Evolutionary conservation across 768 basidiomycete species (phyloP).

Genomic region (Leccinellum luteum): DNA sequence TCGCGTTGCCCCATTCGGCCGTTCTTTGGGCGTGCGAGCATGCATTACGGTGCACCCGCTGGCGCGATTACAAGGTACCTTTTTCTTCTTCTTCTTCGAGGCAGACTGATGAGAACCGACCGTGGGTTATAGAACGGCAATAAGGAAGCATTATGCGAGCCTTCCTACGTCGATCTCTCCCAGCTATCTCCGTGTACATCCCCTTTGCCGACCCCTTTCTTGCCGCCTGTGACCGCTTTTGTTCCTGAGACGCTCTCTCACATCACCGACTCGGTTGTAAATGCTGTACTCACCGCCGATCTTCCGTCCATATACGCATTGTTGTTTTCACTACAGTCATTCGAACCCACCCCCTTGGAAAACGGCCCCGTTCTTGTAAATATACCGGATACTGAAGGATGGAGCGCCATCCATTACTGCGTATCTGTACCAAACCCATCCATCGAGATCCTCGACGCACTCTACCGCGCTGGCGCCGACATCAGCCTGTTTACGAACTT

Average conservation of each 20-base stretch:
- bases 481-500: conserved; percentile 62
- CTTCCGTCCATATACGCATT: conserved; percentile 50
- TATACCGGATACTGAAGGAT: conserved; percentile 61
- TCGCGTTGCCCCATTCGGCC: conserved; percentile 57
- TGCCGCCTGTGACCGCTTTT: conserved; percentile 33
- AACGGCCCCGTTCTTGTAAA: conserved; percentile 58
- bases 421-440: conserved; percentile 54
- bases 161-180: conserved; percentile 19
- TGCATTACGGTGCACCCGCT: conserved; percentile 57
- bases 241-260: conserved; percentile 39
- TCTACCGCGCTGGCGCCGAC: conserved; percentile 78
- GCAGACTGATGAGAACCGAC: conserved; percentile 1
- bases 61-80: conserved; percentile 57
- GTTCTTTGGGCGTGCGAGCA: conserved; percentile 72
- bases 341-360: conserved; percentile 41
- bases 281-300: conserved; percentile 50
- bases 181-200: conserved; percentile 29
- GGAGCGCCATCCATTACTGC: conserved; percentile 74
- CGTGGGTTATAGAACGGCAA: conserved; percentile 27
- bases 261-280: conserved; percentile 52
- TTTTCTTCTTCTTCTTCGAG: conserved; percentile 10
- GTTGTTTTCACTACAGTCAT: conserved; percentile 48
- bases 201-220: conserved; percentile 25
- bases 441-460: conserved; percentile 59
- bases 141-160: conserved; percentile 26